These are phyloP conservation scores for Dendrobium officinale DNA, from an alignment of 106 monocot species.

Conservation along the genomic window DNA sequence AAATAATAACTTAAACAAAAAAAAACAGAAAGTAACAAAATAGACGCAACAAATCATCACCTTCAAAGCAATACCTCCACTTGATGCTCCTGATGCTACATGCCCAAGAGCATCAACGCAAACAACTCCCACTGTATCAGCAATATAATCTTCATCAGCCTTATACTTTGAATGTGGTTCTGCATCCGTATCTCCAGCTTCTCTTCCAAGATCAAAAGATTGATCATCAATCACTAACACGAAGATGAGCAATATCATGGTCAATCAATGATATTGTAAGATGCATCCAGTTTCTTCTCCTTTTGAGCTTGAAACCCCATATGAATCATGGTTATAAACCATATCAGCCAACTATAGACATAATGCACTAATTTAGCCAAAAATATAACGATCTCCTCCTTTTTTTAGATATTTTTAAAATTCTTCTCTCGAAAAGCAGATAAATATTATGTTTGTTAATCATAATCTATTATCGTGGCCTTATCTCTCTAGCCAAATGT, in stretches of 20 bases:
- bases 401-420: not conserved
- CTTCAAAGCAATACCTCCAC: conserved; percentile 97
- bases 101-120: conserved; percentile 73
- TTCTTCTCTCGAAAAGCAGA: not conserved
- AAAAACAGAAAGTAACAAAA: not conserved
- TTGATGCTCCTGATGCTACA: conserved; percentile 87
- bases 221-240: conserved; percentile 9
- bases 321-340: not conserved
- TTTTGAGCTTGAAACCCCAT: not conserved
- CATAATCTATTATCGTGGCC: not conserved
- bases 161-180: conserved; percentile 2
- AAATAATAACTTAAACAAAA: not conserved
- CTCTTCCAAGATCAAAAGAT: conserved; percentile 11
- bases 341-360: not conserved
- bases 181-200: conserved; percentile 7
- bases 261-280: not conserved
- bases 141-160: conserved; percentile 42
- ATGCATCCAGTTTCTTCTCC: not conserved
- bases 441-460: not conserved
- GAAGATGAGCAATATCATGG: not conserved
- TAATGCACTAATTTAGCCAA: not conserved
- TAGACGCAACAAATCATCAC: conserved; percentile 17
- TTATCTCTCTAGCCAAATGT: not conserved
- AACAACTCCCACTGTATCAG: conserved; percentile 96
- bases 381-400: not conserved